Evolutionary conservation across 257 asterid species (phyloP), one percentile per base, ranked within the genome.

Genomic region (Ballota nigra): DNA sequence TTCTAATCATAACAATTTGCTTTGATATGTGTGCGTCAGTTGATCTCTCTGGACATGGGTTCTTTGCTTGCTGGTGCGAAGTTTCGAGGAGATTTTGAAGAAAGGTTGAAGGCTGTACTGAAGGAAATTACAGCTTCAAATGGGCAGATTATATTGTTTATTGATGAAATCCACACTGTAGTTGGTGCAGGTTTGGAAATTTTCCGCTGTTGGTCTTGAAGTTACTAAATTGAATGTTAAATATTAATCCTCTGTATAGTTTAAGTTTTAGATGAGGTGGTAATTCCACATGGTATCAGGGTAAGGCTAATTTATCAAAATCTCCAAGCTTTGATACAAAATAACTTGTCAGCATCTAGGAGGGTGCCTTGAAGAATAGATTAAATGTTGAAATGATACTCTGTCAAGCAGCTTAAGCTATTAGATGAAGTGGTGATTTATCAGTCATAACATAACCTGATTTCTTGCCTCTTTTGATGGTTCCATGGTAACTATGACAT

Each of bases 1-100:
- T 63, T 63, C 77, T 80, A 66, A 75, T 36, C 34, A 29, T 55
- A 33, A 41, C 26, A 8, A 24, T 64, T 31, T 68, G 26, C 75
- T 57, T 28, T 56, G 55, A 24, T 76, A 45, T 61, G 43, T 60
- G 40, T 79, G 66, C 15, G 55, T 59, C 77, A 92, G 96, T 82
- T 92, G 89, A 92, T 92, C 68, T 92, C 97, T 29, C 79, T 90
- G 79, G 97, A 92, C 80, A 92, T 92, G 97, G 97, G 98, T 70
- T 85, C 96, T 20, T 82, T 92, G 85, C 92, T 88, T 79, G 96
- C 97, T 79, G 98, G 98, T 53, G 92, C 98, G 23, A 92, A 92
- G 79, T 92, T 77, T 76, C 90, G 97, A 19, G 97, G 98, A 69
- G 98, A 92, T 75, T 92, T 92, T 62, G 98, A 92, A 87, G 97